Percentiles rank a stretch among this genome's conserved stretches.
Evolutionary conservation across 2,329 filamentous ascomycete genomes (phyloP).

Genomic region (Phialocephala subalpina): DNA sequence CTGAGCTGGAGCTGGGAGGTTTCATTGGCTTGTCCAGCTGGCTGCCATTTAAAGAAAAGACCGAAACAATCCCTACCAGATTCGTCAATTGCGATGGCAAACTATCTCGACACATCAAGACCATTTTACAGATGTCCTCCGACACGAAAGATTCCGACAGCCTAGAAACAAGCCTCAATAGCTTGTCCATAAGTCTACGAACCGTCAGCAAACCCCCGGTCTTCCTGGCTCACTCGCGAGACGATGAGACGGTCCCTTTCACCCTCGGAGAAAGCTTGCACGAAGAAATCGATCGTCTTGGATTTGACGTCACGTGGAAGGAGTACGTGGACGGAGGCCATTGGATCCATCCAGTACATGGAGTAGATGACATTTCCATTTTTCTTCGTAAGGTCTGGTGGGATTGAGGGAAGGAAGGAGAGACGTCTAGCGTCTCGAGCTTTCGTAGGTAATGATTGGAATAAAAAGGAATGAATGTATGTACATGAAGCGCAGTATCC

Average conservation of each 20-base stretch:
- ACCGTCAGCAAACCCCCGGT: slow-evolving; percentile 47
- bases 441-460: no score
- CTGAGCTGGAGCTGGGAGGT: slow-evolving; percentile 38
- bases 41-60: slow-evolving; percentile 39
- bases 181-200: background rate
- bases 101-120: slow-evolving; percentile 7
- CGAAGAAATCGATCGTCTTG: slow-evolving; percentile 47
- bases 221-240: slow-evolving; percentile 52
- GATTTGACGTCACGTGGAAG: slow-evolving; percentile 49
- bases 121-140: slow-evolving; percentile 9
- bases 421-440: no score
- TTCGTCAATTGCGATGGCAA: slow-evolving; percentile 1
- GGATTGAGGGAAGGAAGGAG: background rate
- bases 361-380: slow-evolving; percentile 50
- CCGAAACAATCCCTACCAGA: slow-evolving; percentile 7
- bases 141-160: background rate
- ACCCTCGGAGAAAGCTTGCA: slow-evolving; percentile 47
- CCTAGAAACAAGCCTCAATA: slow-evolving; percentile 1
- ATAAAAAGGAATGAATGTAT: no score
- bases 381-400: slow-evolving; percentile 10
- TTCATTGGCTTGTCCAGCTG: slow-evolving; percentile 50
- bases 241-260: slow-evolving; percentile 52
- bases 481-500: no score
- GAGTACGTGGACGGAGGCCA: slow-evolving; percentile 53
- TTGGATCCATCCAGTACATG: slow-evolving; percentile 53